Evolutionary conservation across 768 basidiomycete species (phyloP).

Genomic region (Boletus subcaerulescens): DNA sequence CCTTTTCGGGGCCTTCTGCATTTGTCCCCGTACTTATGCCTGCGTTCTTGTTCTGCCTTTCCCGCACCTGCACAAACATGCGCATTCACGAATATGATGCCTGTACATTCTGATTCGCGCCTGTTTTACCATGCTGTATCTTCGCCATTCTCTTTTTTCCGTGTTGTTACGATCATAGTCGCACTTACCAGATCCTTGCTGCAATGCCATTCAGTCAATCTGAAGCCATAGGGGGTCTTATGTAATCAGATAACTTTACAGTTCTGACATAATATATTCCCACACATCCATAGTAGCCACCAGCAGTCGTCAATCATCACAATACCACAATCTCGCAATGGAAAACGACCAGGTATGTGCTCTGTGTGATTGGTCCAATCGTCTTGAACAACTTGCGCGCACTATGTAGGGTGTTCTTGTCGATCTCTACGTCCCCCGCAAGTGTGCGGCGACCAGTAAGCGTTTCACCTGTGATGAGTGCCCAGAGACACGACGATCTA

Average conservation of each 20-base stretch:
- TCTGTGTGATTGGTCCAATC: background rate
- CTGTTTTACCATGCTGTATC: constrained; percentile 6
- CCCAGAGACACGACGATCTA: background rate
- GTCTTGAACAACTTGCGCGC: constrained; percentile 1
- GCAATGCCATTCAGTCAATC: background rate
- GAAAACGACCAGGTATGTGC: constrained; percentile 84
- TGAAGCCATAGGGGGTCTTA: background rate
- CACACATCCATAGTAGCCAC: constrained; percentile 22
- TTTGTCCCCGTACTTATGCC: constrained; percentile 18
- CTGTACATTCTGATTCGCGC: constrained; percentile 11
- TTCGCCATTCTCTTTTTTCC: background rate
- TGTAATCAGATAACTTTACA: constrained; percentile 26
- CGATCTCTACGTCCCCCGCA: constrained; percentile 99
- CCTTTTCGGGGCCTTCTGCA: constrained; percentile 8
- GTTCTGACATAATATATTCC: constrained; percentile 27
- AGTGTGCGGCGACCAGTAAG: constrained; percentile 96
- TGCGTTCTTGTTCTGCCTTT: constrained; percentile 23
- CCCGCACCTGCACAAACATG: constrained; percentile 20
- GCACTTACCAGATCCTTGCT: background rate
- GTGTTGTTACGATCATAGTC: constrained; percentile 3
- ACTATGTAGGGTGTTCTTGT: constrained; percentile 85
- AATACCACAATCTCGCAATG: constrained; percentile 47
- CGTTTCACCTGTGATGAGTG: constrained; percentile 18
- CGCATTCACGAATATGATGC: constrained; percentile 16
- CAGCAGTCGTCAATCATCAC: background rate